Conservation (phyloP, 345 rosid genomes). For the Mallotus nudiflorus region DNA sequence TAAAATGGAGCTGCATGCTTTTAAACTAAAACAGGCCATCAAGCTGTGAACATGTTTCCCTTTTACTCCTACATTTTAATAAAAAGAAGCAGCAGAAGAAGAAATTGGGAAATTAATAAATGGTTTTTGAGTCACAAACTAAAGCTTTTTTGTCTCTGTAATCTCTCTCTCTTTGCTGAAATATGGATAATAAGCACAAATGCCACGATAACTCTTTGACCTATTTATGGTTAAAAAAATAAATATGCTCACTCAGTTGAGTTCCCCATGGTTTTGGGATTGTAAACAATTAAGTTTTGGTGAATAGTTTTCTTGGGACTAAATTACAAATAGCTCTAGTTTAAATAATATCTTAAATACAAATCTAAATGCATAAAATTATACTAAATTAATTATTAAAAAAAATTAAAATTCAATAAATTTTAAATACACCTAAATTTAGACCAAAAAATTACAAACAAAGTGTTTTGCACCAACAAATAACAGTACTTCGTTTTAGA, state of each 20-base stretch:
- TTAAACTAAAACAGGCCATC: no score
- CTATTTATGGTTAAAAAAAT: not conserved
- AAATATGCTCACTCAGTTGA: not conserved
- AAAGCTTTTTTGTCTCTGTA: no score
- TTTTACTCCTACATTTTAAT: not conserved
- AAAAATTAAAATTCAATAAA: no score
- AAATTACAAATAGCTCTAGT: no score
- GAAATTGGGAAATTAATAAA: not conserved
- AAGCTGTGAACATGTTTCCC: not conserved
- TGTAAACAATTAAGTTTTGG: conserved; percentile 10
- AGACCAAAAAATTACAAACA: no score
- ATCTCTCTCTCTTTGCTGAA: not conserved
- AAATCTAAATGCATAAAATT: no score
- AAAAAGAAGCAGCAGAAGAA: not conserved
- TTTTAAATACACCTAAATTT: no score
- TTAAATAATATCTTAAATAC: no score
- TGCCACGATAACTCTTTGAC: conserved; percentile 10
- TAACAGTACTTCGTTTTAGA: no score
- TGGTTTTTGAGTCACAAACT: not conserved
- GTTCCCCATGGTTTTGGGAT: conserved; percentile 32
- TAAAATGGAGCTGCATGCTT: not conserved
- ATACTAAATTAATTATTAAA: no score
- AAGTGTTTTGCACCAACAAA: no score
- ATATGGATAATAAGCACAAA: conserved; percentile 2
- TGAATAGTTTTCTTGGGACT: not conserved